phyloP scores from a whole-genome alignment of 305 asterid species.

The Fraxinus baroniana region DNA sequence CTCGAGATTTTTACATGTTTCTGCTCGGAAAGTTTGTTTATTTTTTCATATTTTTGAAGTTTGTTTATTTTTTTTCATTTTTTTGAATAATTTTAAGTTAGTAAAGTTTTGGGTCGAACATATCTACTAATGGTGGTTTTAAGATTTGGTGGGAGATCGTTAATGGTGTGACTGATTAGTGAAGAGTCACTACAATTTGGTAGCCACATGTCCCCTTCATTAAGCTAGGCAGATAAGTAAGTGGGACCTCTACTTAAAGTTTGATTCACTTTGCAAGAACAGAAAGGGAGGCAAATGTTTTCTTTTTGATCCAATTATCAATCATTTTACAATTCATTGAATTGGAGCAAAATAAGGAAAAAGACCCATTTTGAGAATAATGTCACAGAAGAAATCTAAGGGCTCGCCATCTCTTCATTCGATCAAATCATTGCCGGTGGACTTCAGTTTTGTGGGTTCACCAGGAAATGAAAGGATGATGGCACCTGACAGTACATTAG shows the following conservation, averaged over 20 bases:
- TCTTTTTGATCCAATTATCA: conserved; percentile 72
- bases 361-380: conserved; percentile 30
- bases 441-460: conserved; percentile 48
- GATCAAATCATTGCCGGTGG: conserved; percentile 72
- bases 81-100: conserved; percentile 20
- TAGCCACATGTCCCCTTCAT: conserved; percentile 69
- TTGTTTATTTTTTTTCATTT: conserved; percentile 24
- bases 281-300: conserved; percentile 43
- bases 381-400: conserved; percentile 52
- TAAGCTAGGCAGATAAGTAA: conserved; percentile 66
- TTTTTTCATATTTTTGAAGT: conserved; percentile 28
- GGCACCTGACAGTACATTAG: conserved; percentile 40
- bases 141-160: conserved; percentile 26
- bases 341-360: conserved; percentile 28
- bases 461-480: conserved; percentile 42
- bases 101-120: conserved; percentile 26
- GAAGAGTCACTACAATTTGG: conserved; percentile 29
- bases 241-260: conserved; percentile 63
- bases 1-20: conserved; percentile 15
- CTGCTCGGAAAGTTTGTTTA: conserved; percentile 16
- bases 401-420: conserved; percentile 52
- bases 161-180: conserved; percentile 30
- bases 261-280: conserved; percentile 51
- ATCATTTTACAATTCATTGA: conserved; percentile 44
- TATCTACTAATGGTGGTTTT: conserved; percentile 35